Evolutionary conservation across 2,329 filamentous ascomycete species (phyloP), one percentile per base, ranked within the genome.

Genomic region (Aspergillus latus): DNA sequence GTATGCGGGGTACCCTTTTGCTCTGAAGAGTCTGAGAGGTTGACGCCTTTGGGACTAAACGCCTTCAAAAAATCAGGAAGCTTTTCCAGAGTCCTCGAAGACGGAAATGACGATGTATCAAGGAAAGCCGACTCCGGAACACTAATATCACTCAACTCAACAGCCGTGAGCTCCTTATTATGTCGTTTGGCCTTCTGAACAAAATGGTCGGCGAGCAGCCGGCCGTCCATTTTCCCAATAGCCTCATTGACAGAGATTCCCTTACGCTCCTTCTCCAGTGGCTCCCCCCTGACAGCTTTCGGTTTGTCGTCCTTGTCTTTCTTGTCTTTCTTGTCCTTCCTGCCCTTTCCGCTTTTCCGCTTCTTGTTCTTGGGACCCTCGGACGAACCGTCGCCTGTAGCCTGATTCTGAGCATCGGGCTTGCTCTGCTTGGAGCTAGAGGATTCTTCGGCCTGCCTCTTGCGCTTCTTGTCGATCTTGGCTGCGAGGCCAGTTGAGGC

Each of bases 91-190:
- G 78, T 85, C 67, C 92, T 83, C 16, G 82, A 70, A 60, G 87
- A 80, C 32, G 84, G 76, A 80, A 88, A 97, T 28, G 83, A 84
- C 1, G 88, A 92, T 2, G 90, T 93, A 72, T 97, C 91, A 58
- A 83, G 78, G 67, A 97, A 91, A 3, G 85, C 84, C 60, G 81
- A 85, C 60, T 87, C 90, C 63, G 90, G 86, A 51, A 97, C 81
- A 54, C 89, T 87, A 67, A 90, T 79, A 69, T 97, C 92, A 55
- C 90, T 87, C 32, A 96, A 78, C 75, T 99, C 94, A 40, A 97
- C 83, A 0, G 86, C 79, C 64, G 89, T 96, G 66, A 97, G 74
- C 51, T 96, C 88, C 29, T 84, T 85, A 52, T 91, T 89, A 68
- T 93, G 95, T 26, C 88, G 83, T 62, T 83, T 85, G 52, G 90